Conservation (phyloP, 805 yeast species). For the Sugiyamaella smithiae region DNA sequence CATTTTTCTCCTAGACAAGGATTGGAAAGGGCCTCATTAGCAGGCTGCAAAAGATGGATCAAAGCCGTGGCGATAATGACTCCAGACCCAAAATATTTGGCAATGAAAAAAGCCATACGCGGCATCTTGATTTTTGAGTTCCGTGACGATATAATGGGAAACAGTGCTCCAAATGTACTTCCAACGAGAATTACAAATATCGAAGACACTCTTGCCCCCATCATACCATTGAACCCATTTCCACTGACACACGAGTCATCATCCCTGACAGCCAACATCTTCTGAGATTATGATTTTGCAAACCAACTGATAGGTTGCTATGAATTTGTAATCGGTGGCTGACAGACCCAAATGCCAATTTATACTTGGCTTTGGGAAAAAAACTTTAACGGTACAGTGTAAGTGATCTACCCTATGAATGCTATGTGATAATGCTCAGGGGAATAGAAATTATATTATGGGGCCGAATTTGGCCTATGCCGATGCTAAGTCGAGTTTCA, state of each 20-base stretch:
- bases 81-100: conserved; percentile 65
- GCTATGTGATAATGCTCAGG: too few relatives aligned
- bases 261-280: not conserved
- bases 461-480: too few relatives aligned
- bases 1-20: conserved; percentile 31
- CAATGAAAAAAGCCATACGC: conserved; percentile 31
- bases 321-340: too few relatives aligned
- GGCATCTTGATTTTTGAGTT: conserved; percentile 29
- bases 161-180: conserved; percentile 45
- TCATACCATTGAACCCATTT: conserved; percentile 38
- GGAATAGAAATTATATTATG: too few relatives aligned
- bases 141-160: conserved; percentile 39
- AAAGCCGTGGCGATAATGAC: conserved; percentile 76
- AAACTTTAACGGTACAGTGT: too few relatives aligned
- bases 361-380: too few relatives aligned
- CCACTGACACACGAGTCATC: conserved; percentile 14
- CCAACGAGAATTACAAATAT: conserved; percentile 57
- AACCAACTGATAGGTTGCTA: too few relatives aligned
- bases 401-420: too few relatives aligned
- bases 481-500: too few relatives aligned
- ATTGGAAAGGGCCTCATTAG: conserved; percentile 29
- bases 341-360: too few relatives aligned
- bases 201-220: conserved; percentile 52
- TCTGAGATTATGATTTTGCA: too few relatives aligned
- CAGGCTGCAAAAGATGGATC: conserved; percentile 54